A percentile compares a stretch with the other conserved stretches of the same genome.
phyloP scores from a whole-genome alignment of 2,329 filamentous ascomycete species.

The Didymella glomerata region DNA sequence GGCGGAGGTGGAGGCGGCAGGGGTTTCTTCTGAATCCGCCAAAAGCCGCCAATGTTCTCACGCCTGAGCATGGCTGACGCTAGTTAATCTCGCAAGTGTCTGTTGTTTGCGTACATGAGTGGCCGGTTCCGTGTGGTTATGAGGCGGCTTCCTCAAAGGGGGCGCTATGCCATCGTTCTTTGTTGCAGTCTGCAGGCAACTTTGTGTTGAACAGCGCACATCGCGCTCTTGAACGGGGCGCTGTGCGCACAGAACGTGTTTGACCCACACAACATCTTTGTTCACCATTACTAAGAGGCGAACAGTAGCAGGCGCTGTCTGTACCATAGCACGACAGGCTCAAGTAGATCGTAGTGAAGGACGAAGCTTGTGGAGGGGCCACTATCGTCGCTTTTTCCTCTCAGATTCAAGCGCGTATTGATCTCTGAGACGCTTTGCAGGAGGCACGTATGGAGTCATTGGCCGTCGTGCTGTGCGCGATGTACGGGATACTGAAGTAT shows the following conservation, averaged over 20 bases:
- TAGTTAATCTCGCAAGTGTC: neutral
- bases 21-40: neutral
- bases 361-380: neutral
- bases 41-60: neutral
- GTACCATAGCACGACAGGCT: neutral
- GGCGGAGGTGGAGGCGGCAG: neutral
- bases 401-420: neutral
- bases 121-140: neutral
- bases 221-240: neutral
- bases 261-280: neutral
- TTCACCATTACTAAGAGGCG: neutral
- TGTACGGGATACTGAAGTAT: neutral
- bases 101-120: neutral
- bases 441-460: constrained; percentile 9
- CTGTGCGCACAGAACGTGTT: neutral
- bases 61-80: neutral
- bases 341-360: neutral
- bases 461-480: neutral
- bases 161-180: neutral
- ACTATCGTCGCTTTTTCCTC: neutral
- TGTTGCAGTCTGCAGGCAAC: neutral
- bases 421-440: constrained; percentile 6
- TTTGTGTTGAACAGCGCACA: neutral
- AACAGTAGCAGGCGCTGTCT: neutral
- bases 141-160: neutral